Evolutionary conservation across 352 stramenopile species (phyloP), one percentile per base, ranked within the genome.

Genomic region (Pythium periplocum): DNA sequence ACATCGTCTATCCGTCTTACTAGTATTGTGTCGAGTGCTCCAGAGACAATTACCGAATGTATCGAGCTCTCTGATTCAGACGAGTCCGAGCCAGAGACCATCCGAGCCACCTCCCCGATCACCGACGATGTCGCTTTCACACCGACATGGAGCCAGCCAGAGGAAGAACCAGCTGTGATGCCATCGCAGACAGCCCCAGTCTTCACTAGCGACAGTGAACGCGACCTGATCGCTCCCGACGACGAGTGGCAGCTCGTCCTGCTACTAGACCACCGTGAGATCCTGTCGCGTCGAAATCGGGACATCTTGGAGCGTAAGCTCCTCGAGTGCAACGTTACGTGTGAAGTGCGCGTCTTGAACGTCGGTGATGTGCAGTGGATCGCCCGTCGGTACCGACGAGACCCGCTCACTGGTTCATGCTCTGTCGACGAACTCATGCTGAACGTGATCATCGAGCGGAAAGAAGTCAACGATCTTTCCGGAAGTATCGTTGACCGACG

Each of bases 351-450:
- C 4, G 65, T 66, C 3, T 66, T 94, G 42, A 74, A 85, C 9
- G 77, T 94, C 4, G 84, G 84, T 11, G 84, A 94, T 45, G 75
- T 90, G 33, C 77, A 90, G 37, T 94, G 82, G 81, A 69, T 92
- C 34, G 84, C 75, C 0, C 71, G 81, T 2, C 70, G 77, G 2
- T 64, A 71, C 49, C 78, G 79, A 10, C 57, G 59, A 31, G 51
- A 48, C 10, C 7, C 12, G 7, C 7, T 12, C 38, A 12, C 7
- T 39, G 40, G 32, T 1, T 32, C 33, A 6, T 48, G 31, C 7
- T 5, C 49, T 33, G 39, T 55, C 9, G 42, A 63, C 44, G 62
- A 94, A 51, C 87, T 90, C 38, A 75, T 94, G 55, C 55, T 94
- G 10, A 91, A 91, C 51, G 79, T 85, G 32, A 87, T 94, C 30